Evolutionary conservation across 306 rosid species (phyloP).

Genomic region (Cicer yamashitae): DNA sequence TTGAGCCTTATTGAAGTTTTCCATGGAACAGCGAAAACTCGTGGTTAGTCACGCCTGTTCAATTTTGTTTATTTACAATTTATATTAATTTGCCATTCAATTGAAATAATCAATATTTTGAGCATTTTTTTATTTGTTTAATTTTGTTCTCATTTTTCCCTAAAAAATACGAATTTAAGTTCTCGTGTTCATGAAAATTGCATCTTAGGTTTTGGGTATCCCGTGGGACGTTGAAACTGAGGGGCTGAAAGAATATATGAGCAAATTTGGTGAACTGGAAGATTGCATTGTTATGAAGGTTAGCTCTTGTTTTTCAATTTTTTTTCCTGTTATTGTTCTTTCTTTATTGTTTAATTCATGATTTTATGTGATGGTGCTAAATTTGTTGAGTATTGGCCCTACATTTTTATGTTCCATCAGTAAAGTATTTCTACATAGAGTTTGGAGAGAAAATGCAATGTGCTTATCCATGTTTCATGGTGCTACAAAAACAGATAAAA

Average conservation of each 20-base stretch:
- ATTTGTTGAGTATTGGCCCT: background rate
- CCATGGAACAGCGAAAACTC: constrained; percentile 91
- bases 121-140: background rate
- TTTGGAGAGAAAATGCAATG: background rate
- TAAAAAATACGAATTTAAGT: background rate
- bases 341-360: background rate
- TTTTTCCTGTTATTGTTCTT: background rate
- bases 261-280: constrained; percentile 83
- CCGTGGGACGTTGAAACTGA: constrained; percentile 90
- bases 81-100: background rate
- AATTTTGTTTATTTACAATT: constrained; percentile 40
- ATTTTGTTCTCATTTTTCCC: too few species aligned
- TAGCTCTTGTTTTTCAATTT: constrained; percentile 18
- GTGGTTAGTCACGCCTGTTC: constrained; percentile 66
- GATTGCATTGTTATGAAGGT: constrained; percentile 94
- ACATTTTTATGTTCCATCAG: background rate
- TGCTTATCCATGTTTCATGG: background rate
- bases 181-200: constrained; percentile 25
- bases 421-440: background rate
- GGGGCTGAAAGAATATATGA: constrained; percentile 82
- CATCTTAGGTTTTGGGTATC: constrained; percentile 70
- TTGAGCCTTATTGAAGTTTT: constrained; percentile 18
- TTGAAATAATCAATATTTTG: background rate
- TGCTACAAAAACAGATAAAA: background rate
- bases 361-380: background rate